Percentiles rank a stretch among this genome's conserved stretches.
phyloP scores from a whole-genome alignment of 768 basidiomycete species.

The Amylocystis lapponica region DNA sequence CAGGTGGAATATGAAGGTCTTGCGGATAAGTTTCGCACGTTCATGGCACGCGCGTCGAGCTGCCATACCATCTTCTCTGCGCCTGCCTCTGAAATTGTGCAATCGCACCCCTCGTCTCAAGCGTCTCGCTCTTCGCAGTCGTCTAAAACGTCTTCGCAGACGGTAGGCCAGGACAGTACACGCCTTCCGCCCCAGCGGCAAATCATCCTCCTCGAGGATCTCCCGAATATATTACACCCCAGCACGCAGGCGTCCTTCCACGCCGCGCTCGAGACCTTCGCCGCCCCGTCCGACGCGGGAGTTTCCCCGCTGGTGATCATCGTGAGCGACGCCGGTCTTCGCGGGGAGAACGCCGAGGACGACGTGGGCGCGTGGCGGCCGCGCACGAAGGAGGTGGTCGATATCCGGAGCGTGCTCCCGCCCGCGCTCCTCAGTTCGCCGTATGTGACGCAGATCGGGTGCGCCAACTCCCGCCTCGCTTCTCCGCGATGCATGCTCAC shows the following conservation, averaged over 20 bases:
- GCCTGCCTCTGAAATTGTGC: neutral
- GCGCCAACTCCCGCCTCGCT: slow-evolving; percentile 19
- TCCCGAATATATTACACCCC: slow-evolving; percentile 84
- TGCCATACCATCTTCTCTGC: slow-evolving; percentile 48
- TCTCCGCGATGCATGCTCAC: neutral
- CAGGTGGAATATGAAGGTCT: slow-evolving; percentile 38
- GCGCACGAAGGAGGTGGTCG: slow-evolving; percentile 51
- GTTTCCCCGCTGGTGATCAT: slow-evolving; percentile 72
- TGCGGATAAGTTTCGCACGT: slow-evolving; percentile 69
- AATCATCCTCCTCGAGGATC: slow-evolving; percentile 79
- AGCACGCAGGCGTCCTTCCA: slow-evolving; percentile 71
- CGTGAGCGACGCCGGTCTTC: slow-evolving; percentile 74
- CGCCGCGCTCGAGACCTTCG: slow-evolving; percentile 53
- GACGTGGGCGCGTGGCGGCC: slow-evolving; percentile 43
- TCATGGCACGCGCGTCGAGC: slow-evolving; percentile 61
- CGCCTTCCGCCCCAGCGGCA: slow-evolving; percentile 29
- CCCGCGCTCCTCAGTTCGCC: slow-evolving; percentile 62
- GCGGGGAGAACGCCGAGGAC: slow-evolving; percentile 55
- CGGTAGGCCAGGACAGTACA: neutral
- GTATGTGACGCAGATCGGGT: slow-evolving; percentile 80
- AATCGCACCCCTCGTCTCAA: too few relatives aligned
- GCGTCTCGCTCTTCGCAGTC: slow-evolving; percentile 8
- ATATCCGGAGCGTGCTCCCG: slow-evolving; percentile 67
- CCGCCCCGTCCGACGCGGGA: slow-evolving; percentile 25
- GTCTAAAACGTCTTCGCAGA: slow-evolving; percentile 7